Evolutionary conservation across 345 rosid genomes (phyloP), one percentile per base, ranked within the genome.

Genomic region (Eucalyptus curtisii): DNA sequence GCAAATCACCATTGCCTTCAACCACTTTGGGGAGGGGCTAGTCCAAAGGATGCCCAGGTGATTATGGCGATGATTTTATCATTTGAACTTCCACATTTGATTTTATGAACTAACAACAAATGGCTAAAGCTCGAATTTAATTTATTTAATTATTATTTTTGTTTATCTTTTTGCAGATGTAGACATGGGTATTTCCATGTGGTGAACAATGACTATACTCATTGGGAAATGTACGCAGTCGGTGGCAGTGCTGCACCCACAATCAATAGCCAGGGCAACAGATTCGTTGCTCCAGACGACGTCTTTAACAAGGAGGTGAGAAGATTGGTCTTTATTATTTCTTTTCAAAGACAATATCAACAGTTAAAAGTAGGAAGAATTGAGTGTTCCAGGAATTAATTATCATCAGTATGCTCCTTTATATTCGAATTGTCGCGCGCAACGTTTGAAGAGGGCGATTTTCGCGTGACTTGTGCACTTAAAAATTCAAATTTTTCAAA

Each of bases 11-110:
- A 89, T 89, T 45, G 90, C 89, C 22, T 89, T 89, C 76, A 89
- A 89, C 87, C 90, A 87, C 81, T 89, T 89, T 7, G 90, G 90
- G 37, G 90, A 89, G 53, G 90, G 90, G 44, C 44, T 89, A 7
- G 85, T 89, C 87, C 90, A 89, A 59, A 89, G 90, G 89, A 89
- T 89, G 90, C 90, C 90, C 49, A 87, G 90, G 90, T 89, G 57
- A 87, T 64, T 33, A n/a, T 64, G 76, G 76, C 76, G 7, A 64
- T 64, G 76, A 64, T 15, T 64, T 64, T 64, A n/a, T 64, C 37
- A 30, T 14, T 7, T n/a, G 4, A 16, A n/a, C 76, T 7, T n/a
- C 76, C 76, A n/a, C 76, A 64, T 64, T 4, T n/a, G 76, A n/a
- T 64, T 64, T 64, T 64, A 10, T 64, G 76, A 64, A 64, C 20